phyloP scores from a whole-genome alignment of 768 basidiomycete genomes.

The Serendipita sp. region DNA sequence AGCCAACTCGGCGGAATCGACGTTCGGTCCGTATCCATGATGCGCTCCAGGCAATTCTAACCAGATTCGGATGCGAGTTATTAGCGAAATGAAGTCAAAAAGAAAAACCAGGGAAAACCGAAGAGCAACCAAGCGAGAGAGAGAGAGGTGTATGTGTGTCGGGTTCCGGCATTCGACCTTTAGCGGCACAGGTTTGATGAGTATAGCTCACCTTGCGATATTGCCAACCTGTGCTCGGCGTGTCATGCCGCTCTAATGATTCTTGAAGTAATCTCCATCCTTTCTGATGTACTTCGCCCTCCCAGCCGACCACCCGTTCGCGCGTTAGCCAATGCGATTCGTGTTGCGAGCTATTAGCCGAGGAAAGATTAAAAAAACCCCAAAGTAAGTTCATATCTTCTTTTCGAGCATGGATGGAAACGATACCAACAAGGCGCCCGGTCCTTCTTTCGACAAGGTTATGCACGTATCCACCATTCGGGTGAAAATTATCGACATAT shows the following conservation, averaged over 20 bases:
- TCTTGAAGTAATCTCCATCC: conserved; percentile 82
- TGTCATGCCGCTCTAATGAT: conserved; percentile 64
- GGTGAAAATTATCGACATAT: conserved; percentile 71
- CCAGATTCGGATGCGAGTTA: not conserved
- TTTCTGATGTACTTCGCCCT: conserved; percentile 60
- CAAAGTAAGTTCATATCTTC: not conserved
- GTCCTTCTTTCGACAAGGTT: conserved; percentile 19
- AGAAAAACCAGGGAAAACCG: no score
- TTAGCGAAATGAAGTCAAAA: no score
- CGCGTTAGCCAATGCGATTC: conserved; percentile 51
- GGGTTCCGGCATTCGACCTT: no score
- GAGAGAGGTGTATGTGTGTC: no score
- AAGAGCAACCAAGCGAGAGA: no score
- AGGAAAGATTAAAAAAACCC: not conserved
- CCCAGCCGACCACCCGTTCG: conserved; percentile 68
- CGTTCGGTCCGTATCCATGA: conserved; percentile 47
- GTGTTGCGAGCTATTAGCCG: conserved; percentile 9
- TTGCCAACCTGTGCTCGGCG: conserved; percentile 45
- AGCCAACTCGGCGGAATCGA: conserved; percentile 70
- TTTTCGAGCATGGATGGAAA: not conserved
- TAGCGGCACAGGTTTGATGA: conserved; percentile 12
- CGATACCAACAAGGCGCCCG: not conserved
- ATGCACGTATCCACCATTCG: conserved; percentile 19
- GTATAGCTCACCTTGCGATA: conserved; percentile 66
- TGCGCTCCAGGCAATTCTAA: conserved; percentile 13